Conservation (phyloP, 257 asterid species). For the Paulownia fortunei region DNA sequence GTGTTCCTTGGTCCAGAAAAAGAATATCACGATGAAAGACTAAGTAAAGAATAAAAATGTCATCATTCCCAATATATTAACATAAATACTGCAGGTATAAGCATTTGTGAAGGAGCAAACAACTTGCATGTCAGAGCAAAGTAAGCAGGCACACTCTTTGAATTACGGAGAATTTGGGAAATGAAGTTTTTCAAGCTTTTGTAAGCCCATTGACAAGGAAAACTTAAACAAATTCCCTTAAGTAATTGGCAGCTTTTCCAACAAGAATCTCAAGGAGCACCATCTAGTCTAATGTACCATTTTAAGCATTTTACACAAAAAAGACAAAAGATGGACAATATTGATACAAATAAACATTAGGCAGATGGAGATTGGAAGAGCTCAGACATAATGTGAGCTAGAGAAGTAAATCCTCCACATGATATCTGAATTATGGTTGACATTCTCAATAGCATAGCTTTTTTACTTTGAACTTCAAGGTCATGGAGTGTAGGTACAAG, state of each 20-base stretch:
- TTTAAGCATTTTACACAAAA: neutral
- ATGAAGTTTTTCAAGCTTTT: neutral
- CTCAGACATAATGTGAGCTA: neutral
- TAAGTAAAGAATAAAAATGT: neutral
- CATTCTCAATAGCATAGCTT: neutral
- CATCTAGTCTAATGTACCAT: neutral
- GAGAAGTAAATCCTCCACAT: neutral
- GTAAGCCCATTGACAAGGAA: constrained; percentile 7
- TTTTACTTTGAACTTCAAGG: neutral
- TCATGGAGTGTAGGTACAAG: neutral
- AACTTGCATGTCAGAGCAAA: neutral
- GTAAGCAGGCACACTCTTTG: neutral
- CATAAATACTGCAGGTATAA: neutral
- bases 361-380: constrained; percentile 18
- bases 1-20: neutral
- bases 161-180: neutral
- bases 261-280: constrained; percentile 9
- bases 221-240: neutral
- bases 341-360: neutral
- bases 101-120: constrained; percentile 8
- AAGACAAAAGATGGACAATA: neutral
- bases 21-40: constrained; percentile 24
- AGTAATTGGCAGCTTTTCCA: neutral
- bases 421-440: neutral
- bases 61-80: constrained; percentile 16